Conservation (phyloP, 768 basidiomycete species). For the Rhodotorula sphaerocarpa region DNA sequence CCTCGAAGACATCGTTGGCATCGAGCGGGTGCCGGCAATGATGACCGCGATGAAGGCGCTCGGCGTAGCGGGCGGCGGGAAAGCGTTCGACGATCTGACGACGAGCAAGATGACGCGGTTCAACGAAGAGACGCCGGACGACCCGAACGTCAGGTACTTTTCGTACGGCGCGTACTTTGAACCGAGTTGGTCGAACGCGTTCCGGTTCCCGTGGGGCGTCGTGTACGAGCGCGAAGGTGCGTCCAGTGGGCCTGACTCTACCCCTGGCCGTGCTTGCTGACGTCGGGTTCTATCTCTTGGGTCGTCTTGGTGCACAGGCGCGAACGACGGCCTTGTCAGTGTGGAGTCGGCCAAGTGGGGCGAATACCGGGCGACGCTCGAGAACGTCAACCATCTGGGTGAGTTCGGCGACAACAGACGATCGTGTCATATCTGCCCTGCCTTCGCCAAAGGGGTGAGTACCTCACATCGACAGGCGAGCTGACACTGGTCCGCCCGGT, state of each 20-base stretch:
- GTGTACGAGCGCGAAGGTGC: constrained; percentile 36
- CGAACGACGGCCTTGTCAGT: constrained; percentile 89
- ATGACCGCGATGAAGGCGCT: constrained; percentile 55
- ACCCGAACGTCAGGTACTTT: constrained; percentile 72
- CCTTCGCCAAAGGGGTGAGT: no score
- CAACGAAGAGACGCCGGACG: constrained; percentile 76
- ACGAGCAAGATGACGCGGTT: constrained; percentile 76
- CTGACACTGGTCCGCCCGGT: not conserved
- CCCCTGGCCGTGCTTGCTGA: no score
- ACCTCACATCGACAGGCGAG: no score
- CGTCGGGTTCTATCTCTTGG: no score
- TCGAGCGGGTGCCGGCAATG: constrained; percentile 46
- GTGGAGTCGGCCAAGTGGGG: constrained; percentile 87
- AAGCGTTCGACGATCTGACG: constrained; percentile 82
- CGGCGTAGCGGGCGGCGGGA: constrained; percentile 88
- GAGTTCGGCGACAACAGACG: constrained; percentile 43
- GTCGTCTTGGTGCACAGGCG: constrained; percentile 50
- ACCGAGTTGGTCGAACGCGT: constrained; percentile 51
- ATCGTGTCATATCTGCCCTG: no score
- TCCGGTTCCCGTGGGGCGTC: constrained; percentile 33
- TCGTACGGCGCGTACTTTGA: constrained; percentile 90
- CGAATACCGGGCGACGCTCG: constrained; percentile 85
- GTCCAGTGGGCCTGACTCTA: no score
- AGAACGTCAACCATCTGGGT: constrained; percentile 68
- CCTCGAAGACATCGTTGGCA: constrained; percentile 48